These are phyloP conservation scores for Globisporangium heterothallicum DNA, from an alignment of 352 stramenopile genomes.

Conservation along the genomic window DNA sequence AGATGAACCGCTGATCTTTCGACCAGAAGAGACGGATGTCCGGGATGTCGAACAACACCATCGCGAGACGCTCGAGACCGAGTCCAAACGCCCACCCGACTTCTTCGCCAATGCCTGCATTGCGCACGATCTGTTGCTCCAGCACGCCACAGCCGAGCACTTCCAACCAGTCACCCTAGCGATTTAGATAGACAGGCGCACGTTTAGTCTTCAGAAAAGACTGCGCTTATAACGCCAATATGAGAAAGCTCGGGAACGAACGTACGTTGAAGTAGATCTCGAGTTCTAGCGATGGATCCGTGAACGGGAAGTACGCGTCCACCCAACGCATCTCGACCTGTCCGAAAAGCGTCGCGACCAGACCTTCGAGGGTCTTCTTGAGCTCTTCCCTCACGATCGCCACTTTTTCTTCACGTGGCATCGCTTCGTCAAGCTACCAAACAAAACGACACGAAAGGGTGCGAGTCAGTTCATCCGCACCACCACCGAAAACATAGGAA, in stretches of 20 bases:
- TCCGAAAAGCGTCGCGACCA: slow-evolving; percentile 90
- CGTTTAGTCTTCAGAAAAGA: too few relatives aligned
- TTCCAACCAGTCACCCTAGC: slow-evolving; percentile 95
- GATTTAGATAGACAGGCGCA: too few relatives aligned
- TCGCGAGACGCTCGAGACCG: slow-evolving; percentile 97
- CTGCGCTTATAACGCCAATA: too few relatives aligned
- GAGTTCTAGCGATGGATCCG: slow-evolving; percentile 96
- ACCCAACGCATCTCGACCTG: slow-evolving; percentile 96
- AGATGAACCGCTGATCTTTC: slow-evolving; percentile 92
- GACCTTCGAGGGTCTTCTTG: slow-evolving; percentile 92
- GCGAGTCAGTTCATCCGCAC: too few relatives aligned
- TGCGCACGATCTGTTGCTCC: slow-evolving; percentile 91
- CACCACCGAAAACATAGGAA: too few relatives aligned
- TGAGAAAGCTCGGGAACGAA: too few relatives aligned
- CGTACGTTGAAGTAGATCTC: slow-evolving; percentile 96
- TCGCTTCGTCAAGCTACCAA: slow-evolving; percentile 36
- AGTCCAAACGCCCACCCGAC: slow-evolving; percentile 98
- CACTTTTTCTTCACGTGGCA: slow-evolving; percentile 65
- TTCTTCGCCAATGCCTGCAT: slow-evolving; percentile 77
- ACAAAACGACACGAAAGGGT: background rate
- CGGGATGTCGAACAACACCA: slow-evolving; percentile 99
- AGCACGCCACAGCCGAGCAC: slow-evolving; percentile 98
- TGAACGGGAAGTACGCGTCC: slow-evolving; percentile 99
- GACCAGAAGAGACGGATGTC: slow-evolving; percentile 99
- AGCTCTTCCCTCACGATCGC: slow-evolving; percentile 90